Base-by-base conservation (phyloP, 352 stramenopile genomes). In the Phytophthora sp. region DNA sequence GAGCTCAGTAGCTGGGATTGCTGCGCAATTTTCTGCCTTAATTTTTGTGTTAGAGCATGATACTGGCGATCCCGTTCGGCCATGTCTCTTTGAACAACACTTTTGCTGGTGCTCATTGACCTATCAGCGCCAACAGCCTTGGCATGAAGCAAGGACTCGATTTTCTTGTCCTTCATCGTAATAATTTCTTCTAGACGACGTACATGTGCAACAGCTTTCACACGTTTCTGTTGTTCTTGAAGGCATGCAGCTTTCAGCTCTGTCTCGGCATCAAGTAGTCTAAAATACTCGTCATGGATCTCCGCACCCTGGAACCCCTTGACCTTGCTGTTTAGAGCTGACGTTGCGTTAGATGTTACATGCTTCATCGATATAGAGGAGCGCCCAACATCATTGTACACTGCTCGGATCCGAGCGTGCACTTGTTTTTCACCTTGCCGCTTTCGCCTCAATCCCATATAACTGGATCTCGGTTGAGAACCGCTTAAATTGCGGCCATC, bases 91-190 rank as follows among this genome's bases (percentile, higher is more conserved):
- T 84, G 70, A 12, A 31, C 24, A 17, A 55, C 60, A 24, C 38
- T 54, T 39, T 52, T 56, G 32, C 31, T 53, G 24, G 30, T 62
- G 30, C 41, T 55, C 17, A 54, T n/a, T 10, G 34, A 24, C 26
- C 50, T 42, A 21, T 65, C 51, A 1, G 60, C 31, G 28, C 59
- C 54, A 17, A 74, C 24, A 21, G 65, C 44, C 18, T 80, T 80
- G 1, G 56, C 64, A 18, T 84, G 72, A 27, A 88, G 67, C 24
- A 90, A 58, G 5, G 69, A 56, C 50, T 91, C 82, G 23, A 91
- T 88, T 44, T 88, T 88, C 59, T 74, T 84, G 57, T 91, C 82
- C 46, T 91, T 91, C 53, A 88, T 73, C 3, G 66, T 53, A 12
- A 84, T 64, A 17, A 91, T 84, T 52, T 91, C 82, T 65, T 91